Evolutionary conservation across 2,329 filamentous ascomycete genomes (phyloP).

Genomic region (Cercospora beticola): DNA sequence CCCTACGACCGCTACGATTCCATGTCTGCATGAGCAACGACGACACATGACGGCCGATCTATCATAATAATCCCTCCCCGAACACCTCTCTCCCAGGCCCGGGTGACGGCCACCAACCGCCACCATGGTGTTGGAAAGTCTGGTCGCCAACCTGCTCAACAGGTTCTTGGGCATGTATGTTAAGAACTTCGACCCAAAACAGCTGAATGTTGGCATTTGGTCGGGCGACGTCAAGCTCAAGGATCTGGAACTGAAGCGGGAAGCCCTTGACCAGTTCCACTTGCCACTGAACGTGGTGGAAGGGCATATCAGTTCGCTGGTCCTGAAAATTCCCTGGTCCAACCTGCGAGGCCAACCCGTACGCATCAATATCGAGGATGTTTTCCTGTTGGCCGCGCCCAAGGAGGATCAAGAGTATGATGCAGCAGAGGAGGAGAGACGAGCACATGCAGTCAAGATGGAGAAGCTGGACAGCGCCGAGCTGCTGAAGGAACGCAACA

Average conservation of each 20-base stretch:
- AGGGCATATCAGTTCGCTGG: constrained; percentile 89
- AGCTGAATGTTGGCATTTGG: constrained; percentile 99
- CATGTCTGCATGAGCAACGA: constrained; percentile 1
- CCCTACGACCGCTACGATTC: background rate
- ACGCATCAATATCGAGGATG: constrained; percentile 93
- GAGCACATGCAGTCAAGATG: constrained; percentile 92
- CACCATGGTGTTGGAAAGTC: constrained; percentile 84
- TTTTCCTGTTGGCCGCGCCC: constrained; percentile 90
- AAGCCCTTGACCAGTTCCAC: constrained; percentile 95
- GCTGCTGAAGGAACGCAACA: constrained; percentile 83
- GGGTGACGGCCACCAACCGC: constrained; percentile 66
- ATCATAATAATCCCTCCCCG: background rate
- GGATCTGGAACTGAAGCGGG: constrained; percentile 86
- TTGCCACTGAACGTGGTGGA: constrained; percentile 95
- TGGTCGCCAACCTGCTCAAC: constrained; percentile 96
- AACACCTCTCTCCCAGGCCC: constrained; percentile 55
- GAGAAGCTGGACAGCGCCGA: constrained; percentile 97
- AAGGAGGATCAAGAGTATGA: constrained; percentile 95
- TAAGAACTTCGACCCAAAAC: constrained; percentile 97
- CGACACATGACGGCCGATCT: constrained; percentile 1
- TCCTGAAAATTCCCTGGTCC: constrained; percentile 93
- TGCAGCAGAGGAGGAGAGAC: constrained; percentile 83
- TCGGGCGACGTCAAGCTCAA: constrained; percentile 94
- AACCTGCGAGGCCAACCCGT: constrained; percentile 93
- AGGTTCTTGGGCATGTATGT: constrained; percentile 99